A percentile compares a stretch with the other conserved stretches of the same genome.
Conservation (phyloP, 352 stramenopile genomes). For the Phytophthora lateralis region DNA sequence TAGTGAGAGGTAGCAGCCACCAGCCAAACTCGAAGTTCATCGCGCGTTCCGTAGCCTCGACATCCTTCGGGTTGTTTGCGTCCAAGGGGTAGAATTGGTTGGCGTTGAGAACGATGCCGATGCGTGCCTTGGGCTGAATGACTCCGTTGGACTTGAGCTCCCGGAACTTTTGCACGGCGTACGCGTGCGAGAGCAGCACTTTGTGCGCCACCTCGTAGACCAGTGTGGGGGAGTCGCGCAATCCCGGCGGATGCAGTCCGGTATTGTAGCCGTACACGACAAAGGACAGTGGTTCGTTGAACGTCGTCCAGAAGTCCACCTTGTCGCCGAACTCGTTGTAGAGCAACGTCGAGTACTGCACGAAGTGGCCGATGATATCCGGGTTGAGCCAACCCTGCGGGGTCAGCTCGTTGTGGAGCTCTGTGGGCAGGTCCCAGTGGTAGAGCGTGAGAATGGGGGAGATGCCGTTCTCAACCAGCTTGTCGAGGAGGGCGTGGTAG, state of each 20-base stretch:
- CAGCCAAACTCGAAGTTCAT: slow-evolving; percentile 91
- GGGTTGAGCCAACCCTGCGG: slow-evolving; percentile 13
- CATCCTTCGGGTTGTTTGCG: slow-evolving; percentile 38
- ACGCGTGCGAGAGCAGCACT: slow-evolving; percentile 89
- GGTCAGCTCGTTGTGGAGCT: slow-evolving; percentile 44
- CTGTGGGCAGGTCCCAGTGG: slow-evolving; percentile 28
- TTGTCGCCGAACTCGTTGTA: slow-evolving; percentile 91
- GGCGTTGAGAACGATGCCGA: slow-evolving; percentile 91
- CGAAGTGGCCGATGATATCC: slow-evolving; percentile 67
- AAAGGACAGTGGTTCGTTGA: slow-evolving; percentile 93
- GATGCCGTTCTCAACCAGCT: slow-evolving; percentile 20
- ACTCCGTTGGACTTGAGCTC: slow-evolving; percentile 57
- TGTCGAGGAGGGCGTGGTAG: slow-evolving; percentile 46
- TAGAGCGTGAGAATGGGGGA: slow-evolving; percentile 26
- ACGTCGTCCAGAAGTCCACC: slow-evolving; percentile 93
- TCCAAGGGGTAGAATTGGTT: slow-evolving; percentile 82
- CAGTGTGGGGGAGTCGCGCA: slow-evolving; percentile 39
- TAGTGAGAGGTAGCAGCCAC: slow-evolving; percentile 88
- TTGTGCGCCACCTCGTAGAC: slow-evolving; percentile 77
- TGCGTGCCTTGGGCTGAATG: slow-evolving; percentile 59
- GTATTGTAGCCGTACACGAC: slow-evolving; percentile 84
- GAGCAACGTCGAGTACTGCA: slow-evolving; percentile 89
- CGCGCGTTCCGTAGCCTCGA: slow-evolving; percentile 67
- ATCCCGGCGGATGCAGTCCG: slow-evolving; percentile 48
- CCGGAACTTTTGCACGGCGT: slow-evolving; percentile 83